Percentiles rank a stretch among this genome's conserved stretches.
phyloP scores from a whole-genome alignment of 768 basidiomycete genomes.

The Mycena albidolilacea region DNA sequence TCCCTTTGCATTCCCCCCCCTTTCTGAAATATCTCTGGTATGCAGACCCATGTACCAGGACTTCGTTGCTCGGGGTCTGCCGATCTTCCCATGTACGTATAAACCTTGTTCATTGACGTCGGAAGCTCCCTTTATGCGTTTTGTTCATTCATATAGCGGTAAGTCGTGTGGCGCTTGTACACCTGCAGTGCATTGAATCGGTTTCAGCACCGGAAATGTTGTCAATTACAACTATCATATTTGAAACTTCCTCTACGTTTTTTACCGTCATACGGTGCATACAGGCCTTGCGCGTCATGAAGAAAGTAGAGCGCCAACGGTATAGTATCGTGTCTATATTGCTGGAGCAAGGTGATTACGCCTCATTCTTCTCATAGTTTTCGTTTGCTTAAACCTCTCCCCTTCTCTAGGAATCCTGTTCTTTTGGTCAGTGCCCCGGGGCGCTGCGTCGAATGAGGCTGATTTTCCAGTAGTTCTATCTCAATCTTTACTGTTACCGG shows the following conservation, averaged over 20 bases:
- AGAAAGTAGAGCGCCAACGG: neutral
- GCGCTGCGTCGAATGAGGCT: neutral
- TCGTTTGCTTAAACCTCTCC: neutral
- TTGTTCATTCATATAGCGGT: conserved; percentile 5
- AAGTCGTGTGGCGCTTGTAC: neutral
- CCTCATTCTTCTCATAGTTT: conserved; percentile 4
- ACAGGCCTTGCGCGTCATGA: conserved; percentile 11
- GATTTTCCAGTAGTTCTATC: conserved; percentile 4
- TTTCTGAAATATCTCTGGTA: conserved; percentile 12
- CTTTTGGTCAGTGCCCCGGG: conserved; percentile 3
- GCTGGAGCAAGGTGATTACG: conserved; percentile 6
- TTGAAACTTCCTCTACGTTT: conserved; percentile 5
- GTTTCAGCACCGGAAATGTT: conserved; percentile 8
- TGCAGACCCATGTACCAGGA: conserved; percentile 7
- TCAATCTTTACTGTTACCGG: conserved; percentile 5
- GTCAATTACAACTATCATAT: neutral
- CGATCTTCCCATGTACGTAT: conserved; percentile 9
- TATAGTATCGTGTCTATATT: conserved; percentile 4
- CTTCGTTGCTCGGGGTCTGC: conserved; percentile 7
- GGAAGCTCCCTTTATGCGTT: conserved; percentile 2
- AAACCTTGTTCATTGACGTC: conserved; percentile 1
- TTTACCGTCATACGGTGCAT: neutral
- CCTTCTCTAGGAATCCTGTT: conserved; percentile 5
- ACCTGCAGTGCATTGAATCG: conserved; percentile 5
- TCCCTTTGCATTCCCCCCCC: neutral